Percentiles rank a stretch among this genome's conserved stretches.
phyloP scores from a whole-genome alignment of 305 asterid genomes.

The Nicotiana rustica region DNA sequence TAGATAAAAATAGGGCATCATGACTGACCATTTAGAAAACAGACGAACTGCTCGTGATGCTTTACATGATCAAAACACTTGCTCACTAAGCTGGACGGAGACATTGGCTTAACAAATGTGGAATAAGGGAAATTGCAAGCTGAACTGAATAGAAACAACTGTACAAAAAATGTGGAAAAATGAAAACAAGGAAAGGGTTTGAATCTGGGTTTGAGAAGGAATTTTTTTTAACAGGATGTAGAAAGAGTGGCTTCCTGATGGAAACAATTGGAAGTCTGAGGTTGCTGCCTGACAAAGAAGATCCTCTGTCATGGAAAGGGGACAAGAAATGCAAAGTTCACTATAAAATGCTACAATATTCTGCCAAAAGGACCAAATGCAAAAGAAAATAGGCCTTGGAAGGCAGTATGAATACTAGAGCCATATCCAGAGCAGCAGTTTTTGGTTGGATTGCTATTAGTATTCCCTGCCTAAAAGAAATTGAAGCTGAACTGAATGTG shows the following conservation, averaged over 20 bases:
- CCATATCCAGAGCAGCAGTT: neutral
- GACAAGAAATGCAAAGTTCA: neutral
- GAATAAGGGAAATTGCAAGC: neutral
- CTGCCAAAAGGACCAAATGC: slow-evolving; percentile 10
- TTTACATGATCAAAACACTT: slow-evolving; percentile 1
- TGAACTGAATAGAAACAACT: neutral
- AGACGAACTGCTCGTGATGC: neutral
- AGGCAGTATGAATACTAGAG: neutral
- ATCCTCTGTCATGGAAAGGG: neutral
- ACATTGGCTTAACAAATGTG: neutral
- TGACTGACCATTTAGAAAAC: neutral
- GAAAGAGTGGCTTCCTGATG: neutral
- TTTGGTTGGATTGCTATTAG: neutral
- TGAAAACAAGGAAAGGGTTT: neutral
- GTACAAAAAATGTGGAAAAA: neutral
- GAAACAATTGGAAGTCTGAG: neutral
- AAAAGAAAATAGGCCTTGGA: neutral
- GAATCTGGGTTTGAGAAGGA: neutral
- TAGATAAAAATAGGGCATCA: neutral
- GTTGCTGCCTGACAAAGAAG: slow-evolving; percentile 3
- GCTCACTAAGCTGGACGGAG: neutral
- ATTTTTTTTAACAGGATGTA: neutral
- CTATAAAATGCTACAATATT: neutral
- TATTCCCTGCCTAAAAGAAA: no score
- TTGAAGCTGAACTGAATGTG: no score